phyloP scores from a whole-genome alignment of 2,329 filamentous ascomycete species.

The Furcasterigmium sp. region DNA sequence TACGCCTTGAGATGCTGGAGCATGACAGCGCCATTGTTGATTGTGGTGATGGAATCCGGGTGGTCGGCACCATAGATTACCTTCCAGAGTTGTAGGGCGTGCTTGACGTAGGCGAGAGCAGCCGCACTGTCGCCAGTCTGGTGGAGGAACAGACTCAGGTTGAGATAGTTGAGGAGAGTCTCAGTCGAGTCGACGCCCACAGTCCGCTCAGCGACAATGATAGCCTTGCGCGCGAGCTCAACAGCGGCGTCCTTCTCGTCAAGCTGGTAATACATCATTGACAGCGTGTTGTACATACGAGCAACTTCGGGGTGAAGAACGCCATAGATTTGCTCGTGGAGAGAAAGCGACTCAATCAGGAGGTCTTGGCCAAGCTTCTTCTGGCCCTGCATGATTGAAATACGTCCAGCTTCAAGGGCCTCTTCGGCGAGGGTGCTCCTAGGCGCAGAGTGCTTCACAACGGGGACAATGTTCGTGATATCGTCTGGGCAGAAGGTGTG shows the following conservation, averaged over 20 bases:
- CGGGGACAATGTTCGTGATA: constrained; percentile 84
- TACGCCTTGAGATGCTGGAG: constrained; percentile 93
- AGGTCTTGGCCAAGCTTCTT: constrained; percentile 95
- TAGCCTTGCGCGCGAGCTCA: constrained; percentile 91
- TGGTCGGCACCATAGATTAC: constrained; percentile 91
- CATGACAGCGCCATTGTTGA: constrained; percentile 99
- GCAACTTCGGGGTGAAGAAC: constrained; percentile 96
- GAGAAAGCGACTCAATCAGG: constrained; percentile 87
- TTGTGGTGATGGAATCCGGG: constrained; percentile 95
- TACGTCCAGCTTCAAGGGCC: constrained; percentile 88
- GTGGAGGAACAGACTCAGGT: constrained; percentile 90
- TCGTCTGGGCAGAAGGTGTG: constrained; percentile 78
- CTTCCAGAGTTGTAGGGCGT: constrained; percentile 94
- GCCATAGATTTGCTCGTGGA: constrained; percentile 98
- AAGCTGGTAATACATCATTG: constrained; percentile 95
- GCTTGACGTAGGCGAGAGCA: constrained; percentile 84
- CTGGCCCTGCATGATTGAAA: constrained; percentile 93
- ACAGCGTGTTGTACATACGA: constrained; percentile 88
- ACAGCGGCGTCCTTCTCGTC: constrained; percentile 96
- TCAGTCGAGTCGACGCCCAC: constrained; percentile 90
- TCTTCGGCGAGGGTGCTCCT: constrained; percentile 90
- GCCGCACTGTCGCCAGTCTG: constrained; percentile 83
- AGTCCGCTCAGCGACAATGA: constrained; percentile 92
- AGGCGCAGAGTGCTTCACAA: constrained; percentile 91
- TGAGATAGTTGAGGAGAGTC: constrained; percentile 92